These are phyloP conservation scores for Fusarium heterosporum DNA, from an alignment of 2,329 filamentous ascomycete genomes.

Conservation along the genomic window DNA sequence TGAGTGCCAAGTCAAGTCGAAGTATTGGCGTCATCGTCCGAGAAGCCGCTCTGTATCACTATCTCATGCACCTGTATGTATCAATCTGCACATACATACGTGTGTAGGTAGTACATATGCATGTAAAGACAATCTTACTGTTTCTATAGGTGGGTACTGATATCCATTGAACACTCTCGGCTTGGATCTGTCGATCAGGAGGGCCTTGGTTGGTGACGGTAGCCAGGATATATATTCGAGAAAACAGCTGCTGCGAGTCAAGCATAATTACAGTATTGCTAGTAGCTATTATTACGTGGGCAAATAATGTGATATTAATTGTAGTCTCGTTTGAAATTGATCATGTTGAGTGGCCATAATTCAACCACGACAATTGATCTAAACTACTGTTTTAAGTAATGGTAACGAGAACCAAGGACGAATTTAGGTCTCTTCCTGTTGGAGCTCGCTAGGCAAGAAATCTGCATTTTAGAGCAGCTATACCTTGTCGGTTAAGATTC, in stretches of 20 bases:
- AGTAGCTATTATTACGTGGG: constrained; percentile 3
- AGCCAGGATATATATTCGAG: constrained; percentile 18
- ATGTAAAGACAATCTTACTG: constrained; percentile 4
- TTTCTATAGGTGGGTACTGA: constrained; percentile 20
- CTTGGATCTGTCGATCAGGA: constrained; percentile 37
- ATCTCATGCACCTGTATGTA: background rate
- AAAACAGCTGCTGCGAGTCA: constrained; percentile 32
- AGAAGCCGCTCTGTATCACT: constrained; percentile 23
- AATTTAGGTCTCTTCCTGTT: background rate
- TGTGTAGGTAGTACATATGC: constrained; percentile 1
- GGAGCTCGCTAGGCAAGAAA: background rate
- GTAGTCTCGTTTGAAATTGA: constrained; percentile 6
- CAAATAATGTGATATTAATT: constrained; percentile 3
- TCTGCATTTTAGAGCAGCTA: constrained; percentile 8
- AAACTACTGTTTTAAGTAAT: constrained; percentile 5
- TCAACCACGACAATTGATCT: constrained; percentile 1
- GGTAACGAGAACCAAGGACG: constrained; percentile 12
- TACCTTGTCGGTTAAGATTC: constrained; percentile 36
- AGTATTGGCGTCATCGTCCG: constrained; percentile 8
- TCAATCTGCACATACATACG: background rate
- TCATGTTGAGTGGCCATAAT: constrained; percentile 2
- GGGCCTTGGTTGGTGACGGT: constrained; percentile 27
- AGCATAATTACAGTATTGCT: constrained; percentile 6
- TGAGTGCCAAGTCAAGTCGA: constrained; percentile 1
- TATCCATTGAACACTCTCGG: constrained; percentile 26